Base-by-base conservation (phyloP, 148 eudicot species). In the Cornus suecica region DNA sequence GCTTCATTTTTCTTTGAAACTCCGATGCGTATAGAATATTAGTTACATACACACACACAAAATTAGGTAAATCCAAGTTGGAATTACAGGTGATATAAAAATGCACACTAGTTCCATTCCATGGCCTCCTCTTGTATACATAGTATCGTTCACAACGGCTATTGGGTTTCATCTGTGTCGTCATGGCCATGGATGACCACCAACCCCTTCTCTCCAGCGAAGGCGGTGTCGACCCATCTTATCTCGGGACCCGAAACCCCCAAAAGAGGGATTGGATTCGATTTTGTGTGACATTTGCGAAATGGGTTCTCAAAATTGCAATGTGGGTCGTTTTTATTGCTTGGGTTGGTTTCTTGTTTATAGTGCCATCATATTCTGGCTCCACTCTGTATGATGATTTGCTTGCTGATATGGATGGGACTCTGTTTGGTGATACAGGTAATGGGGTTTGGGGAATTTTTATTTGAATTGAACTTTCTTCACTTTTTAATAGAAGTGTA, bases 251-350 rank as follows among this genome's bases (percentile, higher is more conserved):
- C 30, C 66, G 37, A 18, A 48, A 48, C 54, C 13, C 13, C 3
- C 13, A 48, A 48, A 48, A 48, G 54, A 48, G 18, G 54, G 54
- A 16, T 1, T 3, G 4, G 20, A 73, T 60, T 78, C 14, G 54
- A 48, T 24, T 77, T 16, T 66, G 87, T 25, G 70, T 82, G 20
- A 71, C 76, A 63, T 71, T 80, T 27, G 67, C 79, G 32, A 91
- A 88, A 89, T 89, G 93, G 93, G 69, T 81, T 81, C 82, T 91
- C 32, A 91, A 84, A 58, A 70, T 78, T 65, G 25, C 75, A 69
- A 89, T 91, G 86, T 91, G 89, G 91, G 80, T 73, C 37, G 70
- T 88, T 48, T 89, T 91, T 32, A 25, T 83, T 54, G 32, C 82
- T 16, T 91, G 93, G 97, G 68, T 76, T 79, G 68, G 76, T 62